Percentiles rank a stretch among this genome's conserved stretches.
phyloP scores from a whole-genome alignment of 257 asterid genomes.

The Echites panduratus region DNA sequence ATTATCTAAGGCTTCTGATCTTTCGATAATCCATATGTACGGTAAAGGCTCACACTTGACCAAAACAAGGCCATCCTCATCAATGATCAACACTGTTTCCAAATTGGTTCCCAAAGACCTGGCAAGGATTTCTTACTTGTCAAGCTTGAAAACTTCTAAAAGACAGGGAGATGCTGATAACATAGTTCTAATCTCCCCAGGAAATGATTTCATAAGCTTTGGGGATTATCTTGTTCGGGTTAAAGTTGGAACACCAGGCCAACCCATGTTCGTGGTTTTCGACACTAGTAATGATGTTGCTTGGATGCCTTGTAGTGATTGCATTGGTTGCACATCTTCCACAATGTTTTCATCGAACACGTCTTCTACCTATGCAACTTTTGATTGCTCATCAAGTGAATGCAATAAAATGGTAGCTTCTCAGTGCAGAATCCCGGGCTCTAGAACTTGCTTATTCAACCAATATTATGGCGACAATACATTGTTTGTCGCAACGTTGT shows the following conservation, averaged over 20 bases:
- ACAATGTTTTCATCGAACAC: conserved; percentile 19
- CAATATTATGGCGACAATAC: conserved; percentile 55
- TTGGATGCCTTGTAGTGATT: conserved; percentile 32
- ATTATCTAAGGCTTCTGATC: not conserved
- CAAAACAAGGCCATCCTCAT: conserved; percentile 29
- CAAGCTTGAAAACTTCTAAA: conserved; percentile 37
- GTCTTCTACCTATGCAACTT: conserved; percentile 34
- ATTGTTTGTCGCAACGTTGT: conserved; percentile 40
- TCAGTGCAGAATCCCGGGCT: conserved; percentile 1
- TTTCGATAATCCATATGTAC: not conserved
- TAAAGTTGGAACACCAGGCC: conserved; percentile 59
- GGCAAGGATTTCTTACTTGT: conserved; percentile 39
- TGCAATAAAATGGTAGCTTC: conserved; percentile 37
- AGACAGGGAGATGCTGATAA: too few species aligned
- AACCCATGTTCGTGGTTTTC: conserved; percentile 44
- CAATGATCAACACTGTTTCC: too few species aligned
- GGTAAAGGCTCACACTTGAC: not conserved
- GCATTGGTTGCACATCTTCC: conserved; percentile 38
- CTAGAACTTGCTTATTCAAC: conserved; percentile 44
- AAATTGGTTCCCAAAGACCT: too few species aligned
- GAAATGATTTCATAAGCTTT: conserved; percentile 44
- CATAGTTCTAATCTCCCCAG: conserved; percentile 49
- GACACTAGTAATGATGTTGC: conserved; percentile 65
- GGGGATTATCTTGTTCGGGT: conserved; percentile 54
- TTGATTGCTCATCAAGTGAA: conserved; percentile 43